Percentiles rank a stretch among this genome's conserved stretches.
Evolutionary conservation across 1,139 yeast species (phyloP).

Genomic region (Candida tetrigidarum): DNA sequence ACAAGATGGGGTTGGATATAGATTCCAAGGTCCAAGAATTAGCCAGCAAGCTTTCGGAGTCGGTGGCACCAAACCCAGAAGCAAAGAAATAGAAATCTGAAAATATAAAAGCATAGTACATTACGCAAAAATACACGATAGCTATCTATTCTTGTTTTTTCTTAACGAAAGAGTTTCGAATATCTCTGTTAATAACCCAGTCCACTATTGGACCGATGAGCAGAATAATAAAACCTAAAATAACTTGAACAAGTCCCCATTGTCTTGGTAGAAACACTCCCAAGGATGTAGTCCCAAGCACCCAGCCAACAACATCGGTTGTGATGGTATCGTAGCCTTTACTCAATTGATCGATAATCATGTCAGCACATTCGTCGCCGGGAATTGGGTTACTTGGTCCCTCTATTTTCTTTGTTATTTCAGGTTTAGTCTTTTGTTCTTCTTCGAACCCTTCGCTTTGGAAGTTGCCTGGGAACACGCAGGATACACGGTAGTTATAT

Average conservation of each 20-base stretch:
- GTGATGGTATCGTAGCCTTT: slow-evolving; percentile 75
- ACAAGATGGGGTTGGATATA: slow-evolving; percentile 41
- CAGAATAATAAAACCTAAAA: slow-evolving; percentile 53
- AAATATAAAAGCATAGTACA: not conserved
- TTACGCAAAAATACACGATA: not conserved
- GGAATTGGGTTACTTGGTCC: slow-evolving; percentile 79
- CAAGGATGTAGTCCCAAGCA: slow-evolving; percentile 66
- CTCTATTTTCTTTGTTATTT: slow-evolving; percentile 79
- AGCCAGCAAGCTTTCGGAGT: slow-evolving; percentile 33
- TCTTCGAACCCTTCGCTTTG: slow-evolving; percentile 82
- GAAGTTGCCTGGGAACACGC: slow-evolving; percentile 88
- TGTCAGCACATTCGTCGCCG: slow-evolving; percentile 67
- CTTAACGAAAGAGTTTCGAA: slow-evolving; percentile 29
- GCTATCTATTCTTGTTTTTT: slow-evolving; percentile 14
- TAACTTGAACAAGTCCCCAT: slow-evolving; percentile 57
- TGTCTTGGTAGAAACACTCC: slow-evolving; percentile 69
- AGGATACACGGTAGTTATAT: slow-evolving; percentile 62
- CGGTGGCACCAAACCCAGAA: slow-evolving; percentile 23
- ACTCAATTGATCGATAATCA: slow-evolving; percentile 58
- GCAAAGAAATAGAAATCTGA: not conserved
- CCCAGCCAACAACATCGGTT: slow-evolving; percentile 89
- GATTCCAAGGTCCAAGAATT: slow-evolving; percentile 38
- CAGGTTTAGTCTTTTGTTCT: slow-evolving; percentile 87
- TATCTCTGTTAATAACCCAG: slow-evolving; percentile 57
- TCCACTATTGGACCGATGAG: slow-evolving; percentile 68